Evolutionary conservation across 106 monocot genomes (phyloP).

Genomic region (Phalaenopsis aphrodite): DNA sequence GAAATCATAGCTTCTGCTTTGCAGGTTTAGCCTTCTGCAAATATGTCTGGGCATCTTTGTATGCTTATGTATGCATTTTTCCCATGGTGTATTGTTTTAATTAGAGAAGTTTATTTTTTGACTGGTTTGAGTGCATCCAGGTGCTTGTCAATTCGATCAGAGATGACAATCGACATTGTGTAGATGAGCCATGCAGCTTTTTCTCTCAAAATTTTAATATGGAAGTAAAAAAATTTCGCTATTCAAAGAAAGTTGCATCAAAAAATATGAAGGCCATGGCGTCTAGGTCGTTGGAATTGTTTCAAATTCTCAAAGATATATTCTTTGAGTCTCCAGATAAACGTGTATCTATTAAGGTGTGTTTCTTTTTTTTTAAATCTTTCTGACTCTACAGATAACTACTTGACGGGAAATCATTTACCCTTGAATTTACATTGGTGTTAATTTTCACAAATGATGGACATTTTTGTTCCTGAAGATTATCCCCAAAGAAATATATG

Average conservation of each 20-base stretch:
- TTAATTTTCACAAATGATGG: background rate
- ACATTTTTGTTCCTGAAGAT: background rate
- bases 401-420: background rate
- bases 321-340: constrained; percentile 62
- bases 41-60: background rate
- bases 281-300: constrained; percentile 46
- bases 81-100: constrained; percentile 1
- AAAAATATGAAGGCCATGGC: constrained; percentile 55
- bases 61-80: background rate
- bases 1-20: constrained; percentile 45
- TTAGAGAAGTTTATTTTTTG: background rate
- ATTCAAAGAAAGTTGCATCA: constrained; percentile 46
- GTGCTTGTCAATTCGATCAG: constrained; percentile 62
- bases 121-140: constrained; percentile 18
- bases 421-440: background rate
- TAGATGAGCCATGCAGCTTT: constrained; percentile 7
- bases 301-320: constrained; percentile 39
- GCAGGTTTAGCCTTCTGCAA: constrained; percentile 36
- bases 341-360: constrained; percentile 56
- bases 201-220: constrained; percentile 10
- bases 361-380: background rate
- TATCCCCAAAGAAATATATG: background rate
- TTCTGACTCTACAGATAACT: background rate
- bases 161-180: constrained; percentile 2
- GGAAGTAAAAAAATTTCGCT: constrained; percentile 11